phyloP scores from a whole-genome alignment of 1,284 basidiomycete species.

The Polyporus tsugae region DNA sequence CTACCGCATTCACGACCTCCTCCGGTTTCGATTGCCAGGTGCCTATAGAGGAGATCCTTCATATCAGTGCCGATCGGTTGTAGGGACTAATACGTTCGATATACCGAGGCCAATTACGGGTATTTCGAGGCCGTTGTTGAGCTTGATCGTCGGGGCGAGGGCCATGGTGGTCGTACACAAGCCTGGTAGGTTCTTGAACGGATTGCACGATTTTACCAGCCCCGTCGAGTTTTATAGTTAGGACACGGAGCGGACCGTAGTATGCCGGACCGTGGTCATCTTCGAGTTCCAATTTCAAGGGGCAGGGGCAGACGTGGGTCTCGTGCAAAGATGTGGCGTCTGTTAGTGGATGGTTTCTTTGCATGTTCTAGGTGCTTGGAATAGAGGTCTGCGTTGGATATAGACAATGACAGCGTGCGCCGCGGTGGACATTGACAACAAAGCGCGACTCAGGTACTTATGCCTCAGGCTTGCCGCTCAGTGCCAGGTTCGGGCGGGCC shows the following conservation, averaged over 20 bases:
- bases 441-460: too few relatives aligned
- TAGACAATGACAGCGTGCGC: too few relatives aligned
- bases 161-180: constrained; percentile 23
- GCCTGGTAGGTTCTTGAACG: not conserved
- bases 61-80: constrained; percentile 18
- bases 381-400: too few relatives aligned
- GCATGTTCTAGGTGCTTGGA: too few relatives aligned
- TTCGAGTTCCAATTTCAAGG: not conserved
- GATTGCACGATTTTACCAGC: constrained; percentile 4
- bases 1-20: constrained; percentile 75
- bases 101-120: constrained; percentile 78
- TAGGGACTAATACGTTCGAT: constrained; percentile 2
- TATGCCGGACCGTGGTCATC: constrained; percentile 9
- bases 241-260: constrained; percentile 13
- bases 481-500: not conserved
- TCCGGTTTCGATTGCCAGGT: constrained; percentile 85
- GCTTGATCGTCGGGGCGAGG: constrained; percentile 57
- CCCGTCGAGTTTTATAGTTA: not conserved
- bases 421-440: too few relatives aligned
- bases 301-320: not conserved
- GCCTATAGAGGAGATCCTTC: constrained; percentile 48
- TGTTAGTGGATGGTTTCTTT: not conserved
- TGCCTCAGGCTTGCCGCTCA: too few relatives aligned
- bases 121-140: constrained; percentile 75
- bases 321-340: not conserved